A percentile compares a stretch with the other conserved stretches of the same genome.
phyloP scores from a whole-genome alignment of 208 protist species.

The Sergeia podlipaevii region DNA sequence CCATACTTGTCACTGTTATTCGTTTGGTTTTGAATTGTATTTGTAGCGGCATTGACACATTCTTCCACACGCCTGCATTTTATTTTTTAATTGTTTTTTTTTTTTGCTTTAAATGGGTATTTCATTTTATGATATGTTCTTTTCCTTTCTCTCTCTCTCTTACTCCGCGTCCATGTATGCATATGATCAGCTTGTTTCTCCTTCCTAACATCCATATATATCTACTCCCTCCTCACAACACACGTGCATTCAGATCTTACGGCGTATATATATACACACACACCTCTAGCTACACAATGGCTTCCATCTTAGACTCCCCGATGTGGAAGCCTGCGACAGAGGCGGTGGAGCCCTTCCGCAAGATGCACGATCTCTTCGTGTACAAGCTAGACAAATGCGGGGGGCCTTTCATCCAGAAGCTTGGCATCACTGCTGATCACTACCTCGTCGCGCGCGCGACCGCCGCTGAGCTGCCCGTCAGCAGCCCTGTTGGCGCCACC shows the following conservation, averaged over 20 bases:
- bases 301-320: slow-evolving; percentile 16
- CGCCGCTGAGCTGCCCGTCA: slow-evolving; percentile 13
- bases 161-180: too few species aligned
- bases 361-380: slow-evolving; percentile 22
- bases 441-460: slow-evolving; percentile 4
- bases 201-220: too few species aligned
- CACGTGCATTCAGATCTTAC: background rate
- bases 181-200: too few species aligned
- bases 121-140: too few species aligned
- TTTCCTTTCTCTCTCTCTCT: too few species aligned
- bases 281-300: background rate
- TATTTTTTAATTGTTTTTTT: too few species aligned
- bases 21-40: too few species aligned
- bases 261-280: slow-evolving; percentile 10
- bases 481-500: slow-evolving; percentile 10
- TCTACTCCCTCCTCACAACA: slow-evolving; percentile 8
- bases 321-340: slow-evolving; percentile 15
- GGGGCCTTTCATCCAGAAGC: slow-evolving; percentile 14
- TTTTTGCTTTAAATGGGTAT: too few species aligned
- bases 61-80: too few species aligned
- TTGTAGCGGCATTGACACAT: too few species aligned
- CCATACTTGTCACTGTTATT: too few species aligned
- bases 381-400: slow-evolving; percentile 22
- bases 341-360: slow-evolving; percentile 7
- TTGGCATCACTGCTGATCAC: slow-evolving; percentile 20